Conservation (phyloP, 2,329 filamentous ascomycete species). For the Pseudogymnoascus sp. region DNA sequence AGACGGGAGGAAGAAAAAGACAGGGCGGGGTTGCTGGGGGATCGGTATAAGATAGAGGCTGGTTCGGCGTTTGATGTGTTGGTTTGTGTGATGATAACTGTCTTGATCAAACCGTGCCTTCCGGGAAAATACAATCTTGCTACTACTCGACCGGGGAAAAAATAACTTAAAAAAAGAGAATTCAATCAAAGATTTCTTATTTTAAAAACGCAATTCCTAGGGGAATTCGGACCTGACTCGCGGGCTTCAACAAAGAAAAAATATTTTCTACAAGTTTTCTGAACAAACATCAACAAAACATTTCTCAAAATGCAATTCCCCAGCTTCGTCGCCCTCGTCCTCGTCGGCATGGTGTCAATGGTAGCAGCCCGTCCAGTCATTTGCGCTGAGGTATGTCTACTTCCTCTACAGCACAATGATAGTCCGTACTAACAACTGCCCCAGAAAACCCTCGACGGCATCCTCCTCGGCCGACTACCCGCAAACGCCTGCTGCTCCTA, state of each 20-base stretch:
- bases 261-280: background rate
- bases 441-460: constrained; percentile 1
- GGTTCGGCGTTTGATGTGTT: background rate
- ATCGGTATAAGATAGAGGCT: background rate
- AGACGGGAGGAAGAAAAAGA: background rate
- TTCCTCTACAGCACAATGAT: background rate
- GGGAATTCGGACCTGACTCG: background rate
- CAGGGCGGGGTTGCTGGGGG: background rate
- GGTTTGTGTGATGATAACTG: background rate
- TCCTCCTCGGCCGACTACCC: background rate
- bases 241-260: background rate
- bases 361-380: background rate
- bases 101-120: background rate
- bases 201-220: background rate
- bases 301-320: constrained; percentile 4
- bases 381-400: background rate
- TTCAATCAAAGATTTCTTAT: background rate
- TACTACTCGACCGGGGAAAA: background rate
- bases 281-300: background rate
- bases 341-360: background rate
- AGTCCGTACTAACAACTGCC: background rate
- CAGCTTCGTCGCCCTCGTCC: background rate
- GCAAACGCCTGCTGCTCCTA: background rate
- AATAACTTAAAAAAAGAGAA: background rate
- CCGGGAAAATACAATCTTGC: background rate